Percentiles rank a stretch among this genome's conserved stretches.
These are phyloP conservation scores for Cryptococcus amylolentus DNA, from an alignment of 1,284 basidiomycete species.

Conservation along the genomic window DNA sequence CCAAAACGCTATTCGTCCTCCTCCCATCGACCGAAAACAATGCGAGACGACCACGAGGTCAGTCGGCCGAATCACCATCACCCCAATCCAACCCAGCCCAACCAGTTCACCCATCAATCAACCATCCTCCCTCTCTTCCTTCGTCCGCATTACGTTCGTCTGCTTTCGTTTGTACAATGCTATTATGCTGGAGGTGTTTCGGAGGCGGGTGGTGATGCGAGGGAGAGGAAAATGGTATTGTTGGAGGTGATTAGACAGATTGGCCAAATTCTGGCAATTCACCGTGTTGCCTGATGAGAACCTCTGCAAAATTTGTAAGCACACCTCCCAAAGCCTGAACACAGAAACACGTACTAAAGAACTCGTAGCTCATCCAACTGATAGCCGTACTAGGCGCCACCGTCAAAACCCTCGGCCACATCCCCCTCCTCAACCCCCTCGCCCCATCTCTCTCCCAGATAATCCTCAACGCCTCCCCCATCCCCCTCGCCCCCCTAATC, in stretches of 20 bases:
- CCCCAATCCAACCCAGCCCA: too few relatives aligned
- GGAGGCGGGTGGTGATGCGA: too few relatives aligned
- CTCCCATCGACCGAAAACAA: too few relatives aligned
- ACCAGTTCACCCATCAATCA: too few relatives aligned
- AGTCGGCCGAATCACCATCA: too few relatives aligned
- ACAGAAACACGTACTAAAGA: conserved; percentile 75
- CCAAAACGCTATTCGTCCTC: too few relatives aligned
- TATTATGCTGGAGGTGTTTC: too few relatives aligned
- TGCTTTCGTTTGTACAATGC: too few relatives aligned
- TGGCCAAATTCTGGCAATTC: conserved; percentile 42
- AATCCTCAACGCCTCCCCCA: conserved; percentile 83
- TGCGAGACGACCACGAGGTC: too few relatives aligned
- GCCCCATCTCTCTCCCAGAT: conserved; percentile 82
- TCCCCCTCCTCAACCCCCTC: conserved; percentile 79
- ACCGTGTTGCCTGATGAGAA: conserved; percentile 43
- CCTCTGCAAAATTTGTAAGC: conserved; percentile 26
- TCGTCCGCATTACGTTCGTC: too few relatives aligned
- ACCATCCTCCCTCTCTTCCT: too few relatives aligned
- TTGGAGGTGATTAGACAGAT: conserved; percentile 5
- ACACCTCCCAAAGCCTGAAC: background rate
- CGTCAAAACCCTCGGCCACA: conserved; percentile 87
- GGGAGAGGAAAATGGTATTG: too few relatives aligned
- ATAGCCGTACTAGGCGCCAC: conserved; percentile 97
- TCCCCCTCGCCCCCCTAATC: conserved; percentile 79
- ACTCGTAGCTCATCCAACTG: conserved; percentile 95